phyloP scores from a whole-genome alignment of 495 filamentous ascomycete genomes.

The Cudoniella acicularis region DNA sequence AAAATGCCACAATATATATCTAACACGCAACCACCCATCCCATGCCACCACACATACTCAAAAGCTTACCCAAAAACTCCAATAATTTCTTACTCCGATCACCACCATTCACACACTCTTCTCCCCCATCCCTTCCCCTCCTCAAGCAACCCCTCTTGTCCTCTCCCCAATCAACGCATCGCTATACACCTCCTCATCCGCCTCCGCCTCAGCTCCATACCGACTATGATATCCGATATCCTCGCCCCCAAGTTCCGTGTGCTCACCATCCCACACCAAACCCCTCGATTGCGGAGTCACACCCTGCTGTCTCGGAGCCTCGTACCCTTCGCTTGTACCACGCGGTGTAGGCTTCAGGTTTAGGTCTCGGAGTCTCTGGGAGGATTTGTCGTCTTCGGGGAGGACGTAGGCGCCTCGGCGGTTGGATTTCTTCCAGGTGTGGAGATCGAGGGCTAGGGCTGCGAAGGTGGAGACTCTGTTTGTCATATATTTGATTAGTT shows the following conservation, averaged over 20 bases:
- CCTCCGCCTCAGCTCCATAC: slow-evolving; percentile 19
- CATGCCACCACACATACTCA: no score
- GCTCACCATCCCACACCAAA: background rate
- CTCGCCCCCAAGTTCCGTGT: background rate
- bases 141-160: no score
- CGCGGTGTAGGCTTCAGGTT: slow-evolving; percentile 1
- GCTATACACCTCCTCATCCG: background rate
- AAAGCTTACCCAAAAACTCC: no score
- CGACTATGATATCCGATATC: slow-evolving; percentile 24
- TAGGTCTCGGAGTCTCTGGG: slow-evolving; percentile 15
- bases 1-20: background rate
- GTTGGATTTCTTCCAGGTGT: slow-evolving; percentile 40
- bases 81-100: no score
- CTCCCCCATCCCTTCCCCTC: no score
- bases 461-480: slow-evolving; percentile 37
- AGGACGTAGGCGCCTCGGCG: slow-evolving; percentile 46
- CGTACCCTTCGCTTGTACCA: slow-evolving; percentile 8
- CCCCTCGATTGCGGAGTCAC: no score
- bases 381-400: slow-evolving; percentile 24
- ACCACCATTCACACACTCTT: no score
- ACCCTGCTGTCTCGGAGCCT: no score
- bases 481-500: no score
- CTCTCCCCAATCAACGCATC: slow-evolving; percentile 11
- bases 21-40: no score
- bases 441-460: slow-evolving; percentile 48